Evolutionary conservation across 768 basidiomycete genomes (phyloP), one percentile per base, ranked within the genome.

Genomic region (Hericium coralloides): DNA sequence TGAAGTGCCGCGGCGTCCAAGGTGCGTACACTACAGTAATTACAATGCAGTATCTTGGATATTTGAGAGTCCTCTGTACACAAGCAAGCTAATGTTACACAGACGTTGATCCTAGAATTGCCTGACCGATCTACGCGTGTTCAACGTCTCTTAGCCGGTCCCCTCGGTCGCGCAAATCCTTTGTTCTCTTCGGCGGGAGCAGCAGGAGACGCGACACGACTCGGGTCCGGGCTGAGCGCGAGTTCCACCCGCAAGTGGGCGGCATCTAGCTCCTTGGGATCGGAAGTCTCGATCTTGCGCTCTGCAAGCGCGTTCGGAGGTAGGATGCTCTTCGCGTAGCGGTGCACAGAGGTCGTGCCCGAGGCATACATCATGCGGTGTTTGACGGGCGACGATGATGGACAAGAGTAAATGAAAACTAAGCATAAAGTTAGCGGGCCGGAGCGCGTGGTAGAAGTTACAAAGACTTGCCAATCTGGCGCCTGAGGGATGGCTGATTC

Each of bases 391-490:
- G 89, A 91, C 14, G 70, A 65, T 3, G 84, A 79, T 0, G 95
- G 95, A 68, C 95, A 98, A 18, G 88, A 89, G 70, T 98, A 98
- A 56, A 97, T 89, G 70, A 93, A 94, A 52, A 89, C 88, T 92
- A 60, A 23, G 12, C 9, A 23, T 41, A 12, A 41, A 50, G 37
- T 52, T 41, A 45, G 38, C 43, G 15, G 8, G 49, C 10, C 12
- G 12, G 23, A 15, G 23, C 18, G 25, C 18, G 36, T 41, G 37
- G 38, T 37, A 7, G 26, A 57, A 38, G 45, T 15, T 55, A 14
- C 12, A 25, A 12, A 4, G 2, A 65, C 80, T 60, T 55, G 91
- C 89, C 73, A 57, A 90, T 79, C 56, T 87, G 79, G 26, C 84
- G 79, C 31, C 72, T 73, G 1, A 73, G 66, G n/a, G 74, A 66